These are phyloP conservation scores for Saccharomycopsis synnaedendra DNA, from an alignment of 805 yeast species.

Conservation along the genomic window DNA sequence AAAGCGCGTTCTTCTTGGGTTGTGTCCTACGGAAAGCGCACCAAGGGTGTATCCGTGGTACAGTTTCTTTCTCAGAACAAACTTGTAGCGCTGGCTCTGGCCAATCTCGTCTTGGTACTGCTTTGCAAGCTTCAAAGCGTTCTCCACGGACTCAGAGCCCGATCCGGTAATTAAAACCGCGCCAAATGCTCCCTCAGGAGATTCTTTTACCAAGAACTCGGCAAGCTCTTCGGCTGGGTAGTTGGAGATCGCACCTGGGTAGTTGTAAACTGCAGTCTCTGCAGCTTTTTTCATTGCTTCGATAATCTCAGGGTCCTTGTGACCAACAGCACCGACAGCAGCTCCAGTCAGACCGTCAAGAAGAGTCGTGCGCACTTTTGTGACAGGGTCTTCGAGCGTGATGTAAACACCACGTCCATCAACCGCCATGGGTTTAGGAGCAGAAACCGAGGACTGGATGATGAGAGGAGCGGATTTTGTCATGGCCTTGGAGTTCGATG, in stretches of 20 bases:
- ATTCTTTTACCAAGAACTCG: constrained; percentile 28
- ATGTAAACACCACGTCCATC: constrained; percentile 33
- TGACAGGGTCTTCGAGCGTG: constrained; percentile 30
- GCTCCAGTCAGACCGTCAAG: constrained; percentile 41
- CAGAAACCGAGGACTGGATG: constrained; percentile 30
- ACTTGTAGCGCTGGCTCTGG: constrained; percentile 28
- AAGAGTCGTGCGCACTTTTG: constrained; percentile 24
- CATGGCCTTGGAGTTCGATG: too few relatives aligned
- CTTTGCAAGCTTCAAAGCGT: constrained; percentile 46
- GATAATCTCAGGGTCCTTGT: constrained; percentile 29
- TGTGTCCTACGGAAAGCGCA: constrained; percentile 30
- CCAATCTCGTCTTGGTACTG: constrained; percentile 35
- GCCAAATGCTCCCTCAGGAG: constrained; percentile 28
- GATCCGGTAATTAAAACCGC: constrained; percentile 41
- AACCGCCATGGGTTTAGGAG: constrained; percentile 28
- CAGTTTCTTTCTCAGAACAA: constrained; percentile 32
- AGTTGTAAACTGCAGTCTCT: constrained; percentile 27
- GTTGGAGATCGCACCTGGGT: constrained; percentile 24
- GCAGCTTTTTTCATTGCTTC: constrained; percentile 27
- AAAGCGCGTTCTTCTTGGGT: constrained; percentile 26
- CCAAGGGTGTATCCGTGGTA: constrained; percentile 42
- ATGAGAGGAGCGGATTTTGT: constrained; percentile 12
- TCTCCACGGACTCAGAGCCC: constrained; percentile 64
- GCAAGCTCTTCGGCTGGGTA: constrained; percentile 32
- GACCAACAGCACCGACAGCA: constrained; percentile 40